Evolutionary conservation across 1,284 basidiomycete genomes (phyloP).

Genomic region (Tilletia caries): DNA sequence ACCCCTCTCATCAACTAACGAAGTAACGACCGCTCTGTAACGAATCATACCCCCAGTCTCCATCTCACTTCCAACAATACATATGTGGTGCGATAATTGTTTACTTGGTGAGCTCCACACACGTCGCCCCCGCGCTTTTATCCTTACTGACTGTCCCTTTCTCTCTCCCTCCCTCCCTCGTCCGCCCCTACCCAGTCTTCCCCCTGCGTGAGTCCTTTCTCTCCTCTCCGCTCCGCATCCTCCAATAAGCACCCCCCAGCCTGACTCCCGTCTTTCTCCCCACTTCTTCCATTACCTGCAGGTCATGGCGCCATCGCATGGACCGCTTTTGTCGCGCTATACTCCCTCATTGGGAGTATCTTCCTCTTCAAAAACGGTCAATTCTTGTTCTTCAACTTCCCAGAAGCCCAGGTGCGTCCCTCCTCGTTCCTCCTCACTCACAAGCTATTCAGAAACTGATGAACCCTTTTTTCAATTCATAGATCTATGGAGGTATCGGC

Average conservation of each 20-base stretch:
- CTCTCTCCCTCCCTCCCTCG: background rate
- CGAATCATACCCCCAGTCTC: too few species aligned
- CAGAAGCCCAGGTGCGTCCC: constrained; percentile 55
- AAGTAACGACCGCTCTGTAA: too few species aligned
- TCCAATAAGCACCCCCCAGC: background rate
- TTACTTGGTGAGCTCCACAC: constrained; percentile 31
- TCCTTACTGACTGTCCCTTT: background rate
- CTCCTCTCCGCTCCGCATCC: too few species aligned
- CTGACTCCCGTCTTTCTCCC: background rate
- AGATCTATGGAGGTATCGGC: constrained; percentile 71
- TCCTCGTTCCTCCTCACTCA: background rate
- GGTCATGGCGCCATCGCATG: constrained; percentile 67
- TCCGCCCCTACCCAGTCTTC: constrained; percentile 22
- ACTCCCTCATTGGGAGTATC: constrained; percentile 68
- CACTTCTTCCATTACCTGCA: background rate
- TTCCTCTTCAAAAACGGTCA: constrained; percentile 67
- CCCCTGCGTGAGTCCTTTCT: constrained; percentile 24
- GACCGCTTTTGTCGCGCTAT: constrained; percentile 67
- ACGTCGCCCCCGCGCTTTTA: too few species aligned
- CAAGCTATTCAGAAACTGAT: background rate
- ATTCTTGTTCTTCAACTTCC: constrained; percentile 68
- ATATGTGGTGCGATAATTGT: constrained; percentile 44
- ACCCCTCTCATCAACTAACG: too few species aligned
- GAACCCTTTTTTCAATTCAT: constrained; percentile 33
- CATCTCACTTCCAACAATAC: too few species aligned